These are phyloP conservation scores for Carpediemonas membranifera DNA, from an alignment of 78 protist species.

Conservation along the genomic window DNA sequence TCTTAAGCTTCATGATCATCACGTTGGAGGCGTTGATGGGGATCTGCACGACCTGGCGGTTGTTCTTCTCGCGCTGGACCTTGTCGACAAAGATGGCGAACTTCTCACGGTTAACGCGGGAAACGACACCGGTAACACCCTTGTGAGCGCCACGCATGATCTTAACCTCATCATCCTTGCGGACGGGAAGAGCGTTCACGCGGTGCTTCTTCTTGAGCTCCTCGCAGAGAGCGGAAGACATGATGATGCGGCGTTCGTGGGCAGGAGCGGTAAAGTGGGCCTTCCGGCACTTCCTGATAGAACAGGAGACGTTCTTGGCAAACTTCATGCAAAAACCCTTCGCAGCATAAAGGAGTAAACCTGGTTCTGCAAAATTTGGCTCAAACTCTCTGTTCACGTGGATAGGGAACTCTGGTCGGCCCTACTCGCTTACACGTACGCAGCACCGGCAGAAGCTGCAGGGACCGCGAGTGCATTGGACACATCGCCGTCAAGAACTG, in stretches of 20 bases:
- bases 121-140: conserved; percentile 6
- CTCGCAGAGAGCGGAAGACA: conserved; percentile 87
- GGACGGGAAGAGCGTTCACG: conserved; percentile 88
- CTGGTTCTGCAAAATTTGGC: too few relatives aligned
- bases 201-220: conserved; percentile 84
- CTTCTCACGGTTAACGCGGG: conserved; percentile 77
- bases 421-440: too few relatives aligned
- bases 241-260: conserved; percentile 62
- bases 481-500: too few relatives aligned
- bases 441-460: too few relatives aligned
- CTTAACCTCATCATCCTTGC: conserved; percentile 94
- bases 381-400: too few relatives aligned
- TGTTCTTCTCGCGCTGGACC: conserved; percentile 69
- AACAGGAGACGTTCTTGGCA: too few relatives aligned
- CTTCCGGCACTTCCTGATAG: conserved; percentile 87
- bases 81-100: conserved; percentile 84
- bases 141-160: conserved; percentile 9
- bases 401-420: too few relatives aligned
- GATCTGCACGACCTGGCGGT: conserved; percentile 66
- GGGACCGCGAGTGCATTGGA: too few relatives aligned
- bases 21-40: conserved; percentile 64
- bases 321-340: too few relatives aligned
- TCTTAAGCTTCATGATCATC: conserved; percentile 79
- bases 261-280: conserved; percentile 97
- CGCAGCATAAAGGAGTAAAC: too few relatives aligned